phyloP scores from a whole-genome alignment of 768 basidiomycete genomes.

The Cystofilobasidium ferigula region DNA sequence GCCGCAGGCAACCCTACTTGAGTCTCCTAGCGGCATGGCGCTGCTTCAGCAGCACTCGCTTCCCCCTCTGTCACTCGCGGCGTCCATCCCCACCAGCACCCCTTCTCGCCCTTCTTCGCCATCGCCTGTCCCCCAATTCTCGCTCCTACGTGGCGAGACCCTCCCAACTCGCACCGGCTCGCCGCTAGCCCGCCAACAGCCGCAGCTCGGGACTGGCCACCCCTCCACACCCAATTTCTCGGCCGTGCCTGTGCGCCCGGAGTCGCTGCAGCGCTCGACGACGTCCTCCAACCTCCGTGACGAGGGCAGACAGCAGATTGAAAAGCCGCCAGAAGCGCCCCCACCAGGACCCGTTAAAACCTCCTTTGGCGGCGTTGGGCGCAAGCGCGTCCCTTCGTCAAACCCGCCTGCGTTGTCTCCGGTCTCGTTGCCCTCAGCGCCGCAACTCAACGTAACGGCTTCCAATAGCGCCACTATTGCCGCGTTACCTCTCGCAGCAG shows the following conservation, averaged over 20 bases:
- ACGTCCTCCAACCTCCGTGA: conserved; percentile 1
- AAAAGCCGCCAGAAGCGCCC: too few relatives aligned
- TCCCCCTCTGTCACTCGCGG: conserved; percentile 37
- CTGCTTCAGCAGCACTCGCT: conserved; percentile 26
- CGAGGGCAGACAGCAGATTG: background rate
- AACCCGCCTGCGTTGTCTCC: background rate
- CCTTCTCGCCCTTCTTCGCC: conserved; percentile 20
- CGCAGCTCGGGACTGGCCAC: conserved; percentile 1
- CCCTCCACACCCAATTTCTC: conserved; percentile 13
- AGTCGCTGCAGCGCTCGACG: conserved; percentile 8
- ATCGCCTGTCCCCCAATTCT: conserved; percentile 25
- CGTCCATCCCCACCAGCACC: conserved; percentile 28
- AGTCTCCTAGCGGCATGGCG: conserved; percentile 75
- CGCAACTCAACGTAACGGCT: background rate
- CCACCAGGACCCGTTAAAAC: conserved; percentile 11
- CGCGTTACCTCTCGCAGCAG: conserved; percentile 53
- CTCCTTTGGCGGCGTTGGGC: conserved; percentile 11
- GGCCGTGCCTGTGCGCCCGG: background rate
- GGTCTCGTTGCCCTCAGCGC: background rate
- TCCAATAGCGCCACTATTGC: conserved; percentile 27
- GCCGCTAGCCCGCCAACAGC: conserved; percentile 8
- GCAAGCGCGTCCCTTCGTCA: conserved; percentile 12
- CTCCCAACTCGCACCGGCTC: conserved; percentile 26
- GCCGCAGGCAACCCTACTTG: conserved; percentile 59
- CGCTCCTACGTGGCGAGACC: conserved; percentile 15